phyloP scores from a whole-genome alignment of 169 alveolate genomes.

The Plasmodium gallinaceum region DNA sequence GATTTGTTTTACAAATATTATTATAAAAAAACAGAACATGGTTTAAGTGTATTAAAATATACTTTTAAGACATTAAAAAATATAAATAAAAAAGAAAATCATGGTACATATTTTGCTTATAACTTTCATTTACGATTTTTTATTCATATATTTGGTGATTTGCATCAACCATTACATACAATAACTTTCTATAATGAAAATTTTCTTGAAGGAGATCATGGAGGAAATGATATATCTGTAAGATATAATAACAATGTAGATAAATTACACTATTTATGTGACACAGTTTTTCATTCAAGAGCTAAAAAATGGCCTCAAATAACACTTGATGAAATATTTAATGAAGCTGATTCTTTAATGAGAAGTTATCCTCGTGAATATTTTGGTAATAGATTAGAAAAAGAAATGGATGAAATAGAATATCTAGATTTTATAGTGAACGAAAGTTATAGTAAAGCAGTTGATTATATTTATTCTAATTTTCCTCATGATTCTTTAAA shows the following conservation, averaged over 20 bases:
- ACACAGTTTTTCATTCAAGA: slow-evolving; percentile 41
- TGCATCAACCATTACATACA: slow-evolving; percentile 89
- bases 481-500: slow-evolving; percentile 52
- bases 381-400: slow-evolving; percentile 52
- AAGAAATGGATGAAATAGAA: slow-evolving; percentile 9
- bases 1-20: slow-evolving; percentile 15
- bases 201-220: slow-evolving; percentile 87
- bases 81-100: slow-evolving; percentile 46
- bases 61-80: slow-evolving; percentile 28
- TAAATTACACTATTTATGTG: slow-evolving; percentile 67
- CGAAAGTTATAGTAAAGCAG: slow-evolving; percentile 30
- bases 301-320: slow-evolving; percentile 39
- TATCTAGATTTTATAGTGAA: slow-evolving; percentile 36
- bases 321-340: slow-evolving; percentile 1
- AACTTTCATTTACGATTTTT: slow-evolving; percentile 82
- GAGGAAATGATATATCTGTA: slow-evolving; percentile 80
- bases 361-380: slow-evolving; percentile 47
- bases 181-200: slow-evolving; percentile 72
- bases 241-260: slow-evolving; percentile 30
- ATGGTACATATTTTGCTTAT: slow-evolving; percentile 60
- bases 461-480: slow-evolving; percentile 18
- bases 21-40: slow-evolving; percentile 38
- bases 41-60: slow-evolving; percentile 32
- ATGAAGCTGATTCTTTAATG: slow-evolving; percentile 34
- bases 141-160: slow-evolving; percentile 90